A percentile compares a stretch with the other conserved stretches of the same genome.
These are phyloP conservation scores for Pestalotiopsis sp. DNA, from an alignment of 2,329 filamentous ascomycete species.

Conservation along the genomic window DNA sequence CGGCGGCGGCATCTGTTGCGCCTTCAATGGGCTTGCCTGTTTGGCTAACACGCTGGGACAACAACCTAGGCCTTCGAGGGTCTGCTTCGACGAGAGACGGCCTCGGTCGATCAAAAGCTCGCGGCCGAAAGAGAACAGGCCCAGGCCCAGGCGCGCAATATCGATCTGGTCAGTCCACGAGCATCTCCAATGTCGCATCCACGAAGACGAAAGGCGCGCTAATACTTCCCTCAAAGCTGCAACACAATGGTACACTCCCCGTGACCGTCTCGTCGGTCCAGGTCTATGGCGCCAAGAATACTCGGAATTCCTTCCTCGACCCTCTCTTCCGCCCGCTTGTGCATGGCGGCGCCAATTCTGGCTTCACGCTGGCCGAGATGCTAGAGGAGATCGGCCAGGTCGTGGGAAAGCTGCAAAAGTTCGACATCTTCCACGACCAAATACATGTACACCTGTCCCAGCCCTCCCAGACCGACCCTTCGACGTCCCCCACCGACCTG, in stretches of 20 bases:
- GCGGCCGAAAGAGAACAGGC: slow-evolving; percentile 24
- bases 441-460: slow-evolving; percentile 83
- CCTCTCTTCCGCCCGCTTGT: slow-evolving; percentile 79
- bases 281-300: slow-evolving; percentile 80
- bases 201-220: not conserved
- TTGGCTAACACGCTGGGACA: slow-evolving; percentile 2
- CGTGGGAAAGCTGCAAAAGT: slow-evolving; percentile 66
- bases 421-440: slow-evolving; percentile 86
- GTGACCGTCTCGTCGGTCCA: slow-evolving; percentile 86
- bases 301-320: slow-evolving; percentile 82
- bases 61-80: slow-evolving; percentile 31
- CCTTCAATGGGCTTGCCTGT: slow-evolving; percentile 7
- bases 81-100: slow-evolving; percentile 31
- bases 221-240: slow-evolving; percentile 56
- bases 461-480: slow-evolving; percentile 68
- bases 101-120: slow-evolving; percentile 31
- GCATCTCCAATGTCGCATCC: slow-evolving; percentile 12
- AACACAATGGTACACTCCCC: slow-evolving; percentile 82
- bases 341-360: slow-evolving; percentile 64
- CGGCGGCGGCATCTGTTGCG: not conserved
- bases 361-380: slow-evolving; percentile 81
- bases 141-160: slow-evolving; percentile 63
- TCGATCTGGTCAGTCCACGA: slow-evolving; percentile 59
- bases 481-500: slow-evolving; percentile 75
- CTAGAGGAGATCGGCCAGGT: slow-evolving; percentile 44